Base-by-base conservation (phyloP, 2,329 filamentous ascomycete species). In the Fusarium devonianum region DNA sequence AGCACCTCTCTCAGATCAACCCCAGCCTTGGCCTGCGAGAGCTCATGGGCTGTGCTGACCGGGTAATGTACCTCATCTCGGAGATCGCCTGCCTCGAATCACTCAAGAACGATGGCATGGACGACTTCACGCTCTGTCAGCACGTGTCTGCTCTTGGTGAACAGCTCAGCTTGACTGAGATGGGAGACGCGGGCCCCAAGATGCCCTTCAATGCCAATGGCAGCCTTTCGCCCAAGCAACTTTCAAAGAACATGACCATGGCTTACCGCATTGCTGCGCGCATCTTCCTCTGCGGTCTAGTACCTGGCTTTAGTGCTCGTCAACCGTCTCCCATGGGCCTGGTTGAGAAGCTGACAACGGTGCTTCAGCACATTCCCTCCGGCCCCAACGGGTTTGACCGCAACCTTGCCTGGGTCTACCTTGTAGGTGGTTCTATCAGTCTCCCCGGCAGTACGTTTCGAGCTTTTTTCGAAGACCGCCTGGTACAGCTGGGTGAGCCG, bases 1-100 rank as follows among this genome's bases (percentile, higher is more conserved):
- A 97, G 80, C 90, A 96, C 71, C 83, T 96, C 40, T 89, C 90
- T 8, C 70, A 75, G 9, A 71, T 75, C 56, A 82, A 83, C 71
- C 74, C 79, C 16, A 83, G 78, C 45, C 78, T 87, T 11, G 94
- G 94, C 9, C 82, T 99, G 26, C 86, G 88, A 42, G 92, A 96
- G 76, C 82, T 97, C 40, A 97, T 97, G 92, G 94, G 94, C 62
- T 97, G 94, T 72, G 93, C 97, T 58, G 94, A 99, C 74, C 86
- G 87, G 16, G 89, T 97, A 73, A 97, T 99, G 92, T 97, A 96
- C 72, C 80, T 97, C 65, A 96, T 99, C 70, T 96, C 92, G 2
- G 94, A 99, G 75, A 96, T 97, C 65, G 90, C 93, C 44, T 97
- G 94, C 73, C 85, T 99, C 42, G 94, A 97, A 71, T 89, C 90